Evolutionary conservation across 2,329 filamentous ascomycete species (phyloP), one percentile per base, ranked within the genome.

Genomic region (Fusarium verticillioides): DNA sequence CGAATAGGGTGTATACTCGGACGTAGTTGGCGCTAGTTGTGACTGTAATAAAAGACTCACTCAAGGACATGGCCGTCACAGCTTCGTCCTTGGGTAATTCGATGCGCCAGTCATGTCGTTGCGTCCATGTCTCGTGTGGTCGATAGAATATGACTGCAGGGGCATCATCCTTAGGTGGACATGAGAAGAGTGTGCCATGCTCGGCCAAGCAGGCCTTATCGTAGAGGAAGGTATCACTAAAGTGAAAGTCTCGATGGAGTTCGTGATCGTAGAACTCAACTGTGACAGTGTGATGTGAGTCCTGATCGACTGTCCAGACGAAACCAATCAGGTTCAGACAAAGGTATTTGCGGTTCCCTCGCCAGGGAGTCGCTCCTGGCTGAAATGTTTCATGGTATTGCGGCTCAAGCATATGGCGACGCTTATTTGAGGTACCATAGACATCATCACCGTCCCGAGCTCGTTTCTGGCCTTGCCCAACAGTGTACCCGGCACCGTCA

Each of bases 221-320:
- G 82, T 98, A 98, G 8, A 95, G 87, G 80, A 95, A 98, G 2
- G 95, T 96, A 80, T 99, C 96, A 18, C 95, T 98, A 81, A 99
- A 98, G 84, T 98, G 96, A 78, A 98, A 98, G 81, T 98, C 95
- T 53, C 96, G 90, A 80, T 97, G 93, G 66, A 93, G 91, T 75
- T 97, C 95, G 66, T 95, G 93, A 81, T 99, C 97, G 81, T 98
- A 98, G 81, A 99, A 99, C 78, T 98, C 96, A 4, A 98, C 95
- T 0, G 95, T 98, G 16, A 99, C 92, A 4, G 96, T 99, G 80
- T 98, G 91, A 77, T 96, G 93, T 0, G 93, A 93, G 78, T 98
- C 95, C 82, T 99, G 96, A 76, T 97, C 94, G 23, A 99, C 94
- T 0, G 96, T 98, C 94, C 96, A 99, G 13, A 98, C 94, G 78